Evolutionary conservation across 805 yeast species (phyloP).

Genomic region (Candida glaebosa): DNA sequence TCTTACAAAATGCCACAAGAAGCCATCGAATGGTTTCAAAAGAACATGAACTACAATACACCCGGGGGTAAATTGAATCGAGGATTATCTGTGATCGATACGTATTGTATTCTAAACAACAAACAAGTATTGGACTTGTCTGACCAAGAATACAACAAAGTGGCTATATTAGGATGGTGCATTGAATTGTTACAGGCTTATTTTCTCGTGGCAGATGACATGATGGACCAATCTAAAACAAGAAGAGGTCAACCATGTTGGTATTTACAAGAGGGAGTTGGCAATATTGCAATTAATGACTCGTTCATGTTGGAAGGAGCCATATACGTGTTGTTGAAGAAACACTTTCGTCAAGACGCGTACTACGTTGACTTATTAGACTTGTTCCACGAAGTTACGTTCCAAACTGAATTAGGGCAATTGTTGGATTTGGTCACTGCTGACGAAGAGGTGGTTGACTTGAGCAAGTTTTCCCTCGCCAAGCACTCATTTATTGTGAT

Average conservation of each 20-base stretch:
- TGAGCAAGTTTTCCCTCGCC: conserved; percentile 76
- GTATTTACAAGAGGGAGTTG: conserved; percentile 79
- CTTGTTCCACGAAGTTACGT: conserved; percentile 94
- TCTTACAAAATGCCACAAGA: conserved; percentile 80
- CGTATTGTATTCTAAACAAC: conserved; percentile 75
- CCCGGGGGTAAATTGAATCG: conserved; percentile 97
- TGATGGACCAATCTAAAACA: conserved; percentile 95
- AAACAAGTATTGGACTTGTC: conserved; percentile 54
- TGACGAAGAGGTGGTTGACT: conserved; percentile 91
- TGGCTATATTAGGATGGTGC: conserved; percentile 92
- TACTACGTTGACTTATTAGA: conserved; percentile 90
- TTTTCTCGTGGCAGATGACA: conserved; percentile 96
- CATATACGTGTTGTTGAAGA: conserved; percentile 83
- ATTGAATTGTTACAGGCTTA: conserved; percentile 94
- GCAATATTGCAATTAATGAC: conserved; percentile 94
- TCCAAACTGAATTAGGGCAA: conserved; percentile 97
- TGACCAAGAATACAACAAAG: conserved; percentile 71
- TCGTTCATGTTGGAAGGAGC: conserved; percentile 96
- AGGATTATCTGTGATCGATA: conserved; percentile 92
- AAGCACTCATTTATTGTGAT: conserved; percentile 95
- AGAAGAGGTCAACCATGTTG: conserved; percentile 99
- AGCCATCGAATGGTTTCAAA: conserved; percentile 81
- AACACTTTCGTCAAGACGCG: conserved; percentile 74
- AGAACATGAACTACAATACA: conserved; percentile 75
- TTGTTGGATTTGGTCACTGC: conserved; percentile 93